Conservation (phyloP, 495 filamentous ascomycete species). For the Ascobolus immersus region DNA sequence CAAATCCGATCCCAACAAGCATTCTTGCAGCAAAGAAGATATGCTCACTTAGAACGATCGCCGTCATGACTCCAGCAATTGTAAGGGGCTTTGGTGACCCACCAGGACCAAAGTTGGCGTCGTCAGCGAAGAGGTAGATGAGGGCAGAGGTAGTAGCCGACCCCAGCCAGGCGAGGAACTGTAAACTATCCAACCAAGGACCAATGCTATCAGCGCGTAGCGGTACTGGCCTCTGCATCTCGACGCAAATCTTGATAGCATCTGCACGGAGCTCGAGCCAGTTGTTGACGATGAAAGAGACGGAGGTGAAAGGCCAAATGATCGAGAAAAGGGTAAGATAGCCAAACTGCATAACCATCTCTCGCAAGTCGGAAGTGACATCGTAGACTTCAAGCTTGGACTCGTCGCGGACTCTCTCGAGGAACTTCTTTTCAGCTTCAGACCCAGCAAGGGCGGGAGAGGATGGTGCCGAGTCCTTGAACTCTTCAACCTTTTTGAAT, state of each 20-base stretch:
- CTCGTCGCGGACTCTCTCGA: conserved; percentile 59
- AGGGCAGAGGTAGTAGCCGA: conserved; percentile 63
- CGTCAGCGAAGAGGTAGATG: conserved; percentile 61
- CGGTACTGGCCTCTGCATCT: conserved; percentile 69
- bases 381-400: conserved; percentile 70
- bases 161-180: conserved; percentile 77
- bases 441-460: conserved; percentile 25
- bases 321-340: conserved; percentile 87
- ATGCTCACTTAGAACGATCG: conserved; percentile 71
- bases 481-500: conserved; percentile 24
- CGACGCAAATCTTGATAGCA: conserved; percentile 77
- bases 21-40: conserved; percentile 50
- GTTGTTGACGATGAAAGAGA: conserved; percentile 84
- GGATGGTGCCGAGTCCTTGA: conserved; percentile 1
- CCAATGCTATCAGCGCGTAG: conserved; percentile 79
- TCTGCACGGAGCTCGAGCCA: conserved; percentile 89
- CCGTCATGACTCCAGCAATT: conserved; percentile 58
- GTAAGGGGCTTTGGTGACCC: conserved; percentile 41
- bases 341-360: conserved; percentile 82
- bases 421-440: conserved; percentile 50
- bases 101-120: conserved; percentile 19
- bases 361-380: conserved; percentile 63
- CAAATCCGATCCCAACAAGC: conserved; percentile 39
- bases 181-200: conserved; percentile 69
- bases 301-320: conserved; percentile 67